Conservation (phyloP, 768 basidiomycete species). For the Austroboletus festivus region DNA sequence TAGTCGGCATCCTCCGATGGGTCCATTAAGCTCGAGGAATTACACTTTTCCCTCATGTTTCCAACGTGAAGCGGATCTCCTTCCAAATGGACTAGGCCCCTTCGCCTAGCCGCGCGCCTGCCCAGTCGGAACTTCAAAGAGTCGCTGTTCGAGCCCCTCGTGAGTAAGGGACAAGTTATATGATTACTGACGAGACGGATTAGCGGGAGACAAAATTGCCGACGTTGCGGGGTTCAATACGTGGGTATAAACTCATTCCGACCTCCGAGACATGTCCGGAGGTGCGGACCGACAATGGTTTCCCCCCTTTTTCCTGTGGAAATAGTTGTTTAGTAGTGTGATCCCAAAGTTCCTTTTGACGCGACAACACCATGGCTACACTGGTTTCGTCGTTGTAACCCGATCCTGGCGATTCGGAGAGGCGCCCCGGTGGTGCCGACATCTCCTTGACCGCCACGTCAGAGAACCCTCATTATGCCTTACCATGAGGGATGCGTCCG, state of each 20-base stretch:
- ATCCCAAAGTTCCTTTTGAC: background rate
- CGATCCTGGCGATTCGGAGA: background rate
- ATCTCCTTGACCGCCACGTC: conserved; percentile 14
- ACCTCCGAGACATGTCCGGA: background rate
- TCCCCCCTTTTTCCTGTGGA: background rate
- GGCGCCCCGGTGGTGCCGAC: background rate
- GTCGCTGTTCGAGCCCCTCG: background rate
- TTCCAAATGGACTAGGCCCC: conserved; percentile 7
- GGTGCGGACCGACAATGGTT: background rate
- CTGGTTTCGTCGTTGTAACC: background rate
- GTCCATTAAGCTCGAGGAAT: background rate
- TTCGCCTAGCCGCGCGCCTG: no score
- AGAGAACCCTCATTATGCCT: background rate
- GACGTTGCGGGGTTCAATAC: conserved; percentile 2
- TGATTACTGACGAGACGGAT: background rate
- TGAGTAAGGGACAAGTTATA: background rate
- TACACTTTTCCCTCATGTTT: background rate
- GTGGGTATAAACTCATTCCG: conserved; percentile 8
- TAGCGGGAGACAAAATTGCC: background rate
- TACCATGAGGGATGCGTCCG: background rate
- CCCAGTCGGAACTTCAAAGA: background rate
- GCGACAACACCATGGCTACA: background rate
- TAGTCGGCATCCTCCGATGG: background rate
- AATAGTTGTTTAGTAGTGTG: background rate
- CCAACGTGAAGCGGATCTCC: background rate